Evolutionary conservation across 306 rosid genomes (phyloP).

Genomic region (Delonix regia): DNA sequence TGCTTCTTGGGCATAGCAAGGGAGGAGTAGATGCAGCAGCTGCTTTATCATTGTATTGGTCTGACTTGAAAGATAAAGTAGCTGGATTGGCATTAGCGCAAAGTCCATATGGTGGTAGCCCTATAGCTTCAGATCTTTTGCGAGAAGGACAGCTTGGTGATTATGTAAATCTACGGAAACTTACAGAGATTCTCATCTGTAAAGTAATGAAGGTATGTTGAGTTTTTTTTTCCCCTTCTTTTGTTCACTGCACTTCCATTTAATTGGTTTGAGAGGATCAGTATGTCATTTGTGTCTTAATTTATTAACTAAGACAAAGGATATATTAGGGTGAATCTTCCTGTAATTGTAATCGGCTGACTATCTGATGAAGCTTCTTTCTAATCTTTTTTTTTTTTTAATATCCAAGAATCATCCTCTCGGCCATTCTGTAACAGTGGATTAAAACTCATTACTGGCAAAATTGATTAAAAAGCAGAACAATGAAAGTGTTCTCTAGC

Average conservation of each 20-base stretch:
- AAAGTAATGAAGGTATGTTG: slow-evolving; percentile 79
- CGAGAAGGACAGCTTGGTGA: slow-evolving; percentile 99
- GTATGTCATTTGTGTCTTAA: not conserved
- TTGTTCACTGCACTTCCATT: not conserved
- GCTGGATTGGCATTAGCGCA: slow-evolving; percentile 93
- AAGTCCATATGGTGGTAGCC: slow-evolving; percentile 99
- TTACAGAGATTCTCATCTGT: slow-evolving; percentile 88
- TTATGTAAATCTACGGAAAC: slow-evolving; percentile 86
- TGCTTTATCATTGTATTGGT: slow-evolving; percentile 93
- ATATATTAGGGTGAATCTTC: not conserved
- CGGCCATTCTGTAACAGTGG: too few species aligned
- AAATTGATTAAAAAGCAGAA: too few species aligned
- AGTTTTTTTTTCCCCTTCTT: not conserved
- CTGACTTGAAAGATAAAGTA: slow-evolving; percentile 94
- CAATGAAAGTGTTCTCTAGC: too few species aligned
- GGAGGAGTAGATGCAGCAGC: slow-evolving; percentile 99
- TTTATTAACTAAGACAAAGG: not conserved
- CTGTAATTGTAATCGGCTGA: not conserved
- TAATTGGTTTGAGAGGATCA: not conserved
- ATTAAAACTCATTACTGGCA: too few species aligned
- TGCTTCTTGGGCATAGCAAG: slow-evolving; percentile 98
- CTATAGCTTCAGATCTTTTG: slow-evolving; percentile 94
- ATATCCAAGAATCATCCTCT: too few species aligned
- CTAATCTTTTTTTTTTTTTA: too few species aligned
- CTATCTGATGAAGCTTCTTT: not conserved